Conservation (phyloP, 2,329 filamentous ascomycete species). For the Clarireedia hainanense region DNA sequence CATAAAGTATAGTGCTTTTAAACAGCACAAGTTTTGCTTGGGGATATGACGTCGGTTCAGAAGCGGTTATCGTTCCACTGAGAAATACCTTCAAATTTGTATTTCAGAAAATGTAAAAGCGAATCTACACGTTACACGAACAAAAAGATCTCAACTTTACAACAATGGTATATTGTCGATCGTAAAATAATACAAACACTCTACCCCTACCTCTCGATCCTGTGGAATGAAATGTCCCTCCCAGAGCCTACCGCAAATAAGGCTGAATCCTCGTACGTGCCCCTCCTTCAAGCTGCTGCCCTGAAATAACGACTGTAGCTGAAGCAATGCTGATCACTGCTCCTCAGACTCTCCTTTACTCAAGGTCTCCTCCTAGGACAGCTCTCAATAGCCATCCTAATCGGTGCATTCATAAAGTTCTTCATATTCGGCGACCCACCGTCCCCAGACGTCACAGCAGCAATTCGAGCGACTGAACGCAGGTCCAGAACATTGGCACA, state of each 20-base stretch:
- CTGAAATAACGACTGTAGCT: background rate
- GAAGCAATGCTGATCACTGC: background rate
- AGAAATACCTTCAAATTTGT: too few species aligned
- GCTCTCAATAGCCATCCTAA: constrained; percentile 80
- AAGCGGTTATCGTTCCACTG: too few species aligned
- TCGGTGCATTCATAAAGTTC: constrained; percentile 97
- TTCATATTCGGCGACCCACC: constrained; percentile 98
- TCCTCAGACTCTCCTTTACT: constrained; percentile 74
- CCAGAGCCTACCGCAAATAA: constrained; percentile 9
- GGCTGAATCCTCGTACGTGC: constrained; percentile 35
- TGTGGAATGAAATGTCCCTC: constrained; percentile 2
- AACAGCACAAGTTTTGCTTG: too few species aligned
- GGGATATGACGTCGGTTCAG: too few species aligned
- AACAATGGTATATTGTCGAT: background rate
- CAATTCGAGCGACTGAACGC: constrained; percentile 66
- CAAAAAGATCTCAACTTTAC: background rate
- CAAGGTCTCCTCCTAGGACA: constrained; percentile 91
- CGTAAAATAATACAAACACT: background rate
- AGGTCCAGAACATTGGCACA: constrained; percentile 68
- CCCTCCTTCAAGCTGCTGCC: constrained; percentile 4
- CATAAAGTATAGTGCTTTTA: too few species aligned
- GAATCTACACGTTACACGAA: background rate
- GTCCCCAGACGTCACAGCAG: constrained; percentile 70
- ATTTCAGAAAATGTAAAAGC: background rate
- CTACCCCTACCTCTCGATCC: background rate